A percentile compares a stretch with the other conserved stretches of the same genome.
Conservation (phyloP, 2,329 filamentous ascomycete genomes). For the Aspergillus sp. region DNA sequence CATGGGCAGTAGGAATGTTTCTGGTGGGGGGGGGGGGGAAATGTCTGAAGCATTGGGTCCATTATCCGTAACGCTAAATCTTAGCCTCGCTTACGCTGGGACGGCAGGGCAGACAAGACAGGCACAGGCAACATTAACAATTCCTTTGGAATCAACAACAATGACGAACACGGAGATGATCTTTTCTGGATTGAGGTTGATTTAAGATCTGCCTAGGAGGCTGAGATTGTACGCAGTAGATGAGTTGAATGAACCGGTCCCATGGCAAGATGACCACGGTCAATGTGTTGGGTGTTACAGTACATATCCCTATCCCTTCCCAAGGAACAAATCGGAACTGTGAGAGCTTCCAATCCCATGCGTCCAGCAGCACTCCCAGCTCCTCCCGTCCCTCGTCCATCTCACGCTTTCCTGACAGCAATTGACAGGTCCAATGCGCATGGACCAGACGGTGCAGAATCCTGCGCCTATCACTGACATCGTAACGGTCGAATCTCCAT, state of each 20-base stretch:
- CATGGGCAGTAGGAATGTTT: not conserved
- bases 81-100: not conserved
- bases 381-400: not conserved
- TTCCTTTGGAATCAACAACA: not conserved
- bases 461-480: conserved; percentile 2
- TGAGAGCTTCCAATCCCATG: not conserved
- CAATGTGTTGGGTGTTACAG: not conserved
- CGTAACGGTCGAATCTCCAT: conserved; percentile 12
- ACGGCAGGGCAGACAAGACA: not conserved
- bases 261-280: too few species aligned
- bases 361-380: not conserved
- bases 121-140: not conserved
- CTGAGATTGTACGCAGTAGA: too few species aligned
- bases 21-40: not conserved
- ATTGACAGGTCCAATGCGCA: conserved; percentile 12
- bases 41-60: not conserved
- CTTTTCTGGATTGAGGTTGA: too few species aligned
- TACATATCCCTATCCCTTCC: not conserved
- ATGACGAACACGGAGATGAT: not conserved
- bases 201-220: too few species aligned
- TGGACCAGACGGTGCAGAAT: conserved; percentile 11
- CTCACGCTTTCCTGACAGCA: conserved; percentile 7
- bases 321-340: not conserved
- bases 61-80: not conserved
- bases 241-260: too few species aligned